phyloP scores from a whole-genome alignment of 108 stramenopile species.

The Fragilaria crotonensis region DNA sequence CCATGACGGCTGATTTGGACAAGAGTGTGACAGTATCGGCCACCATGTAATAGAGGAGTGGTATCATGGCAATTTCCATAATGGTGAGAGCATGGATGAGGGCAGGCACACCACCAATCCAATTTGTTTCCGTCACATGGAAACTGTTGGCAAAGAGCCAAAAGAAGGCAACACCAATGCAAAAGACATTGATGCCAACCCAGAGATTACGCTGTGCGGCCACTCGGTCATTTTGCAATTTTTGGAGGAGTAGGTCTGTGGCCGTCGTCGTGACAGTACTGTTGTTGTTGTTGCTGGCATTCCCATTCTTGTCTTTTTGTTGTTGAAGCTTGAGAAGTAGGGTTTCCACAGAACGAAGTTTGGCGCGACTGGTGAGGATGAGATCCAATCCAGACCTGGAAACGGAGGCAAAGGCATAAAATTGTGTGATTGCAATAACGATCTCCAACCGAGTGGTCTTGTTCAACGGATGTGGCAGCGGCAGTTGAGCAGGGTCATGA shows the following conservation, averaged over 20 bases:
- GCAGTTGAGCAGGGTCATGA: slow-evolving; percentile 53
- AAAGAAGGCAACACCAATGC: slow-evolving; percentile 70
- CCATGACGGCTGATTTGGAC: slow-evolving; percentile 32
- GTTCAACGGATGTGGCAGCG: slow-evolving; percentile 49
- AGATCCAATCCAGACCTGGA: slow-evolving; percentile 44
- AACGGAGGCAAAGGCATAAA: slow-evolving; percentile 56
- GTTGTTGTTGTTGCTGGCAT: neutral
- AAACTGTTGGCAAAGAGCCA: slow-evolving; percentile 77
- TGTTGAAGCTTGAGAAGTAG: slow-evolving; percentile 6
- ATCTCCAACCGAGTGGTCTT: slow-evolving; percentile 80
- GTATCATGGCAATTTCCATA: slow-evolving; percentile 63
- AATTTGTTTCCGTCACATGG: slow-evolving; percentile 68
- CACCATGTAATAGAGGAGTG: slow-evolving; percentile 73
- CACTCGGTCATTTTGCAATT: slow-evolving; percentile 47
- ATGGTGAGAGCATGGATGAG: slow-evolving; percentile 78
- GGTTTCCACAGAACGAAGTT: slow-evolving; percentile 34
- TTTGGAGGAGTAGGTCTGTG: slow-evolving; percentile 7
- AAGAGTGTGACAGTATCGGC: slow-evolving; percentile 38
- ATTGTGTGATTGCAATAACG: slow-evolving; percentile 65
- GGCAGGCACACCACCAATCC: slow-evolving; percentile 72
- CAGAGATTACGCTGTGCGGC: slow-evolving; percentile 43
- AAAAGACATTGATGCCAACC: slow-evolving; percentile 47
- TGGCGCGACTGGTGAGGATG: slow-evolving; percentile 32
- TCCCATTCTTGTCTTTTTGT: neutral
- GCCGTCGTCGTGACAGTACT: slow-evolving; percentile 6